Percentiles rank a stretch among this genome's conserved stretches.
Evolutionary conservation across 2,329 filamentous ascomycete genomes (phyloP).

Genomic region (Neonectria hederae): DNA sequence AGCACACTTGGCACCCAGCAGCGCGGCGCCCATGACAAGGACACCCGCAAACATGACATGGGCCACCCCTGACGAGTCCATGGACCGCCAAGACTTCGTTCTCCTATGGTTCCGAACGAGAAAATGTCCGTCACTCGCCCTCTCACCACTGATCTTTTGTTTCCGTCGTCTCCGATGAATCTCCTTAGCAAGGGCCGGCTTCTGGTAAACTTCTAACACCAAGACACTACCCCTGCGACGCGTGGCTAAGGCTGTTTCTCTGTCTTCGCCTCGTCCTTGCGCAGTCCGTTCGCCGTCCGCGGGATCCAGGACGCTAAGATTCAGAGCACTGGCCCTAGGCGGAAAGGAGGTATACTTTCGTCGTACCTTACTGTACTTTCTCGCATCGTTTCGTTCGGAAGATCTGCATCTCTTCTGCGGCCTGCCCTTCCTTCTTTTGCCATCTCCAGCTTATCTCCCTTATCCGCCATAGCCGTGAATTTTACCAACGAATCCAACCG

Average conservation of each 20-base stretch:
- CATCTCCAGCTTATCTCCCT: constrained; percentile 5
- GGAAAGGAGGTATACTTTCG: background rate
- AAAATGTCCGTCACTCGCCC: background rate
- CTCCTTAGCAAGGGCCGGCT: background rate
- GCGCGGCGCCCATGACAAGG: background rate
- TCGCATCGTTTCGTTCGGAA: background rate
- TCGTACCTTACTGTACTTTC: background rate
- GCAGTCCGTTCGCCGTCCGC: background rate
- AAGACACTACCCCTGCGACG: background rate
- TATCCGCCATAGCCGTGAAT: background rate
- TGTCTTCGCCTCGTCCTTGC: background rate
- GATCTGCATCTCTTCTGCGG: background rate
- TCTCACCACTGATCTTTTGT: background rate
- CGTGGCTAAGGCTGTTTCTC: background rate
- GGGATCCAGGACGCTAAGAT: background rate
- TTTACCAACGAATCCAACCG: background rate
- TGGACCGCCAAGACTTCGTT: background rate
- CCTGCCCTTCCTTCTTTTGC: background rate
- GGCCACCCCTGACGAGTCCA: background rate
- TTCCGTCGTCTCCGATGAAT: background rate
- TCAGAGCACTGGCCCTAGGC: background rate
- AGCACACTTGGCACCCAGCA: background rate
- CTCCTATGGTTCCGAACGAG: background rate
- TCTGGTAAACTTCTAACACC: background rate
- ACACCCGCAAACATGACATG: background rate